Evolutionary conservation across 1,139 yeast species (phyloP), one percentile per base, ranked within the genome.

Genomic region (Debaryomycetaceae sp.): DNA sequence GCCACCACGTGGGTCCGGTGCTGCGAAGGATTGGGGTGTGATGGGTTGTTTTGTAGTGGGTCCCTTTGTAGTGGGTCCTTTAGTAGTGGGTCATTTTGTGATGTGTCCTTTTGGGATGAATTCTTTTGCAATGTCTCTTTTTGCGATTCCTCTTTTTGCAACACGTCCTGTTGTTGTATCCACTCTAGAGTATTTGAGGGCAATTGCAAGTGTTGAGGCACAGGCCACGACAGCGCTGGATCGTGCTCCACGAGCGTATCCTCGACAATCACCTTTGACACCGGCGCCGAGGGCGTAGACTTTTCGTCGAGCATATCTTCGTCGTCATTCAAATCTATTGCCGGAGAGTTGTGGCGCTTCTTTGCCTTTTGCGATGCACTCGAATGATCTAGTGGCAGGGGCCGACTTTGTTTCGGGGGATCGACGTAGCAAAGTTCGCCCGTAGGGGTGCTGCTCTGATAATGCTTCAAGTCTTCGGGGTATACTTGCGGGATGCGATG

Each of bases 401-500:
- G 11, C 11, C 15, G 6, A 5, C 16, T 13, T 7, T 15, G 21
- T 11, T 23, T n/a, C 20, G 26, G 12, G 14, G 32, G 10, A 27
- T 40, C 43, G 30, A 44, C 44, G 38, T 43, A 58, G 7, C 49
- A 36, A 4, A 51, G 51, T 26, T 59, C 63, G 4, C 64, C 63
- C 15, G 55, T 55, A 6, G 67, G 63, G 3, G 67, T 58, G 4
- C 66, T 48, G 15, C 50, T 48, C 28, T 56, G 58, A 41, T 41
- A 67, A 28, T 62, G 68, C 31, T 58, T 54, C 34, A 70, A 51
- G 34, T 69, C 70, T 8, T 67, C 64, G 1, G 83, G 83, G 42
- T 67, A 70, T 27, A 63, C 73, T 26, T 66, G 61, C 10, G 78
- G 68, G 8, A 76, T 75, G 41, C 78, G 57, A 45, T 72, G 76